Evolutionary conservation across 345 rosid genomes (phyloP), one percentile per base, ranked within the genome.

Genomic region (Eucalyptus albens): DNA sequence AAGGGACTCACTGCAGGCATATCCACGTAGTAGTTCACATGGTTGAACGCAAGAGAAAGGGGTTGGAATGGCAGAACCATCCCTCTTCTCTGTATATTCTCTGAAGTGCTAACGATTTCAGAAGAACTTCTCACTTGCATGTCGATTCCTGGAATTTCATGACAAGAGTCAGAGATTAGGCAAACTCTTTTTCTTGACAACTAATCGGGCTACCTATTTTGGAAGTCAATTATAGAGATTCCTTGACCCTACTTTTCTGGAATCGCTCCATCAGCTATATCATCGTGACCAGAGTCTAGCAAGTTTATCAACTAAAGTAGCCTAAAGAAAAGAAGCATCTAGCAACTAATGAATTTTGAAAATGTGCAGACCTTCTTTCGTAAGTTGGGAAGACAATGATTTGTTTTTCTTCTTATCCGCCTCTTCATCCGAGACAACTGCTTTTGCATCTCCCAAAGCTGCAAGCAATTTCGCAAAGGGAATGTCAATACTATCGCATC

Each of bases 51-150:
- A 81, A 96, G 93, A 69, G 99, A 95, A 88, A 96, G 97, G 33
- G 97, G 96, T 87, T 94, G 95, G 91, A 96, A 97, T 77, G 99
- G 99, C 92, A 97, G 92, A 92, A 97, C 91, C 98, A 96, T 97
- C 91, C 99, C 99, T 92, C 83, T 95, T 91, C 82, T 94, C 42
- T 91, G 85, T 77, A 21, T 21, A 40, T 77, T 77, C 47, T 21
- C 85, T 26, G 47, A 40, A 77, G 29, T 6, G 47, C 27, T 21
- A 40, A 77, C 9, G 29, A 77, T 77, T 77, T 77, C 47, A 44
- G 92, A 88, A 62, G 89, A 90, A 89, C 87, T 91, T 87, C 65
- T 77, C 47, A 77, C 85, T 77, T 77, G 47, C 85, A 77, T 19
- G 85, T 77, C 29, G 3, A 4, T 77, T 77, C 47, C 85, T 77